Evolutionary conservation across 139 green algal genomes (phyloP).

Genomic region (Mesostigma viride): DNA sequence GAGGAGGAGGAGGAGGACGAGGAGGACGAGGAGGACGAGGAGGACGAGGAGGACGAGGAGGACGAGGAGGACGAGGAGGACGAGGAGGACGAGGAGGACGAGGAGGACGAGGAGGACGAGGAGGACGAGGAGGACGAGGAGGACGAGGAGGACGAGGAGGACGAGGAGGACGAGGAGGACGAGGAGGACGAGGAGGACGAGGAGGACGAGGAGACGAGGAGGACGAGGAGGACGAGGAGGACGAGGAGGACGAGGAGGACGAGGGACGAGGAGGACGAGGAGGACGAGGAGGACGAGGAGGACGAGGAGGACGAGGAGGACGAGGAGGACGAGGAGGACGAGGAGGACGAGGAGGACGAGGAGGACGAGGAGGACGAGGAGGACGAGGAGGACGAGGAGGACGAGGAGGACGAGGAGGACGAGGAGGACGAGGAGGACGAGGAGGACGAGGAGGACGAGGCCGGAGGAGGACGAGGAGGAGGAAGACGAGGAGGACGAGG

Average conservation of each 20-base stretch:
- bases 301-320: background rate
- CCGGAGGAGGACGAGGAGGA: too few relatives aligned
- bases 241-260: background rate
- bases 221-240: background rate
- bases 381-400: background rate
- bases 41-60: background rate
- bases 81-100: background rate
- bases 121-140: background rate
- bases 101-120: background rate
- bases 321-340: background rate
- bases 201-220: background rate
- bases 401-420: background rate
- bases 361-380: background rate
- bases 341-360: background rate
- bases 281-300: background rate
- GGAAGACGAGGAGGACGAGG: too few relatives aligned
- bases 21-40: background rate
- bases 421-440: background rate
- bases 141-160: background rate
- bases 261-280: background rate
- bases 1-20: background rate
- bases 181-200: background rate
- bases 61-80: background rate
- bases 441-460: too few relatives aligned
- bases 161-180: background rate